Base-by-base conservation (phyloP, 768 basidiomycete genomes). In the Rhodotorula taiwanensis region DNA sequence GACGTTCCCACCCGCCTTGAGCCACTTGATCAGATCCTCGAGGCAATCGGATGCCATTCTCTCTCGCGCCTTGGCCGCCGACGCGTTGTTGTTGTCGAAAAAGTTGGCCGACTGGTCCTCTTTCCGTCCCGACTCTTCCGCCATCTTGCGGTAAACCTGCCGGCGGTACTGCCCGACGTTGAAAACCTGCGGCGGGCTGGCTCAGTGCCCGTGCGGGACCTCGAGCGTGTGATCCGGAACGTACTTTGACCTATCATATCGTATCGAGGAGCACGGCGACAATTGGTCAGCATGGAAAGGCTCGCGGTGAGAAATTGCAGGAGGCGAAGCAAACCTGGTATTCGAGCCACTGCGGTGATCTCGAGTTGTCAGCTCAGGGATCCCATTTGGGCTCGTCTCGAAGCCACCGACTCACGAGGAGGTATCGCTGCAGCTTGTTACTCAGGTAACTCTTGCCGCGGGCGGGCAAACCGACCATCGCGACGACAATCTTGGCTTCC, bases 391-490 rank as follows among this genome's bases (percentile, higher is more conserved):
- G n/a, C n/a, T n/a, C n/a, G n/a, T n/a, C n/a, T n/a, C n/a, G n/a
- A n/a, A n/a, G n/a, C n/a, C n/a, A n/a, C n/a, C n/a, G n/a, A n/a
- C n/a, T n/a, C 67, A 90, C 94, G 77, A 89, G 88, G 45, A 99
- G 81, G 75, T 99, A 99, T 63, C 93, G 83, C 86, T 85, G 91
- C 65, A 99, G 83, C 78, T 94, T 98, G 77, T 99, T 99, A 75
- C 89, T 92, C 63, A 99, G 83, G 76, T 97, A 99, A 4, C 93
- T 97, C 78, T 99, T 99, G 23, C 95, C 95, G 61, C 95, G 81
- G 5, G 95, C 95, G n/a, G 95, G 95, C 48, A 99, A 77, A 33
- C 95, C 95, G 63, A 98, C 94, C 89, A 97, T 97, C 5, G 94
- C 94, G 16, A 98, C 83, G 11, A 99, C 91, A 69, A 99, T 95